These are phyloP conservation scores for Solanum chaucha DNA, from an alignment of 257 asterid species.

Conservation along the genomic window DNA sequence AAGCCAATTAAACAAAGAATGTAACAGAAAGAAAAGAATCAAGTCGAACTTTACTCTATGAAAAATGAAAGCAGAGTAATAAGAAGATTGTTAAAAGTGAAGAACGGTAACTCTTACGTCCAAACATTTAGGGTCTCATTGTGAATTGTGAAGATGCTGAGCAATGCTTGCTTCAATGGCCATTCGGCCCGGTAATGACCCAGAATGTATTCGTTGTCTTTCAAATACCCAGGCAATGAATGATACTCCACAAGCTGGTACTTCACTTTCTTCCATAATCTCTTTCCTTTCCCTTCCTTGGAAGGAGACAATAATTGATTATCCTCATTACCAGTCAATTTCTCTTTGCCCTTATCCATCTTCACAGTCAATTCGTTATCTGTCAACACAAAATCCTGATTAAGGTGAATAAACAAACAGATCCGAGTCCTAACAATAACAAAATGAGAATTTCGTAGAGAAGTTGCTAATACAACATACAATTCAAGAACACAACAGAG, in stretches of 20 bases:
- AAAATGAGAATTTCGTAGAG: neutral
- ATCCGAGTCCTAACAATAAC: neutral
- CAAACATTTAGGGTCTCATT: conserved; percentile 96
- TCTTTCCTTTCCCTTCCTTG: conserved; percentile 52
- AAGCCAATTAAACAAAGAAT: neutral
- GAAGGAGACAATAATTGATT: conserved; percentile 4
- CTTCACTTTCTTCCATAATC: conserved; percentile 85
- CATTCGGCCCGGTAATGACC: conserved; percentile 80
- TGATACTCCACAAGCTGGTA: conserved; percentile 94
- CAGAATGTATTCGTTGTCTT: conserved; percentile 82
- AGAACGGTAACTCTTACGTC: conserved; percentile 53
- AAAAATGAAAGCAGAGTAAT: neutral
- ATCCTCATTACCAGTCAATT: conserved; percentile 11
- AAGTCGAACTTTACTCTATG: neutral
- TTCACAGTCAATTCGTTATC: neutral
- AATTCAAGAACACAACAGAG: neutral
- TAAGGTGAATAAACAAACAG: neutral
- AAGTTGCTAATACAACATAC: neutral
- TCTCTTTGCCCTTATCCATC: conserved; percentile 37
- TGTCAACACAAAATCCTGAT: neutral
- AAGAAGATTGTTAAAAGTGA: neutral
- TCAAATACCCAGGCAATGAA: conserved; percentile 83
- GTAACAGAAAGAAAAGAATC: neutral
- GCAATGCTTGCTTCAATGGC: conserved; percentile 76
- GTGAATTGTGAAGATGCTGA: conserved; percentile 84